A percentile compares a stretch with the other conserved stretches of the same genome.
These are phyloP conservation scores for Beauveria sp. DNA, from an alignment of 2,329 filamentous ascomycete genomes.

Conservation along the genomic window DNA sequence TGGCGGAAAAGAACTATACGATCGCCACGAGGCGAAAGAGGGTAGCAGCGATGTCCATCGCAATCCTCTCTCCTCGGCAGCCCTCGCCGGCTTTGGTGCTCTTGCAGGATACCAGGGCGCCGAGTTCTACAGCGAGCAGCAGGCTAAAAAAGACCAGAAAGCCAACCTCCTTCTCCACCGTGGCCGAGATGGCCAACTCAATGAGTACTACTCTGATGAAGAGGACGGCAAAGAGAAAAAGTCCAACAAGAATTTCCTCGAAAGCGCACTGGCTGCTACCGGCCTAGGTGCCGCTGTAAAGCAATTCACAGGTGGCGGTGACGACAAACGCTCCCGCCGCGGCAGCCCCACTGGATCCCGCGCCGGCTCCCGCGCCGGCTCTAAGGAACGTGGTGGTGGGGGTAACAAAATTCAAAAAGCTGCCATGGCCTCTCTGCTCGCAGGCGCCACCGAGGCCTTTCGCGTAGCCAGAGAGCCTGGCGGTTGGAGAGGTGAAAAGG, in stretches of 20 bases:
- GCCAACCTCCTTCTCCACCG: conserved; percentile 46
- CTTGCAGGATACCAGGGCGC: conserved; percentile 57
- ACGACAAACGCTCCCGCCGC: conserved; percentile 37
- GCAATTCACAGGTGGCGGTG: conserved; percentile 43
- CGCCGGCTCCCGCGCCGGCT: conserved; percentile 46
- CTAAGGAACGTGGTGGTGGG: conserved; percentile 36
- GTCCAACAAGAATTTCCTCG: conserved; percentile 57
- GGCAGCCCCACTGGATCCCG: conserved; percentile 37
- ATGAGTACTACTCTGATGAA: conserved; percentile 51
- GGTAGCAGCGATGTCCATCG: conserved; percentile 45
- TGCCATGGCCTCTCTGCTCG: conserved; percentile 82
- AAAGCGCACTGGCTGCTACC: conserved; percentile 54
- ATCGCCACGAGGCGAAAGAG: conserved; percentile 51
- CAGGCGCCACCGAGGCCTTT: conserved; percentile 88
- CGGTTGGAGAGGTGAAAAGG: conserved; percentile 84
- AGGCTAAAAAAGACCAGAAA: conserved; percentile 48
- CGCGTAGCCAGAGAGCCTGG: conserved; percentile 83
- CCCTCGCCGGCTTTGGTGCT: conserved; percentile 56
- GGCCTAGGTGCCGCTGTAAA: conserved; percentile 56
- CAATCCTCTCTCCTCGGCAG: conserved; percentile 52
- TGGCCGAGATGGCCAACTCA: conserved; percentile 43
- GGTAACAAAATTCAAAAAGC: conserved; percentile 69
- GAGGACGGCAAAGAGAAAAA: conserved; percentile 49
- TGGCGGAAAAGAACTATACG: conserved; percentile 58
- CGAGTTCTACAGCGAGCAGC: conserved; percentile 54